phyloP scores from a whole-genome alignment of 1,139 yeast species.

The Kluyveromyces sp. region DNA sequence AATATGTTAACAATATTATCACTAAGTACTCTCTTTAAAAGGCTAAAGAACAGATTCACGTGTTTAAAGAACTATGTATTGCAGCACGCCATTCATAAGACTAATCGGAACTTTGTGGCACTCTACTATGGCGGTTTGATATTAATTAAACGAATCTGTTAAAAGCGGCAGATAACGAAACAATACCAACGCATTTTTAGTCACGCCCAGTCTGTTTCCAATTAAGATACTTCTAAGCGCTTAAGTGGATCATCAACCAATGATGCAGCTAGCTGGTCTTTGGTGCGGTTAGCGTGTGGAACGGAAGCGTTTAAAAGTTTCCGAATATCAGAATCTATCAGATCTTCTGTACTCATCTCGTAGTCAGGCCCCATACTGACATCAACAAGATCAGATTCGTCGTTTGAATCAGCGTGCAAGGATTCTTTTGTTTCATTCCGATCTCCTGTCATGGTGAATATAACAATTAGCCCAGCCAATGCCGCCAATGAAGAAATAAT shows the following conservation, averaged over 20 bases:
- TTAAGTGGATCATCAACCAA: constrained; percentile 4
- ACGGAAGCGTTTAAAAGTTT: constrained; percentile 1
- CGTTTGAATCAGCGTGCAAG: not conserved
- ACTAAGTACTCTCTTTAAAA: too few relatives aligned
- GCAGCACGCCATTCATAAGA: too few relatives aligned
- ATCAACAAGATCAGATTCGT: not conserved
- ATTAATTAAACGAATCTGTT: too few relatives aligned
- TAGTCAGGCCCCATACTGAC: not conserved
- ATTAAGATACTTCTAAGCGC: constrained; percentile 1
- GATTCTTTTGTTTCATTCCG: not conserved
- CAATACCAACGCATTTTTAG: too few relatives aligned
- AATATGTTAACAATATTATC: too few relatives aligned
- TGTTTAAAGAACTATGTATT: too few relatives aligned
- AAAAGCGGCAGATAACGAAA: too few relatives aligned
- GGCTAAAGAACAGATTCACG: too few relatives aligned
- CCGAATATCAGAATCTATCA: constrained; percentile 3
- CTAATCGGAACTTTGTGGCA: too few relatives aligned
- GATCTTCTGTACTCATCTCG: constrained; percentile 2
- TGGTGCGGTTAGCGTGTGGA: constrained; percentile 1
- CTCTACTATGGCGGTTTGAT: not conserved
- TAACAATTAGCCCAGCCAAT: constrained; percentile 8
- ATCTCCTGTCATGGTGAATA: constrained; percentile 10
- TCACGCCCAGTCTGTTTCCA: too few relatives aligned
- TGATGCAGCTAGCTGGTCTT: not conserved
- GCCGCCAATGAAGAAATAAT: constrained; percentile 11